Base-by-base conservation (phyloP, 306 rosid genomes). In the Prinsepia uniflora region DNA sequence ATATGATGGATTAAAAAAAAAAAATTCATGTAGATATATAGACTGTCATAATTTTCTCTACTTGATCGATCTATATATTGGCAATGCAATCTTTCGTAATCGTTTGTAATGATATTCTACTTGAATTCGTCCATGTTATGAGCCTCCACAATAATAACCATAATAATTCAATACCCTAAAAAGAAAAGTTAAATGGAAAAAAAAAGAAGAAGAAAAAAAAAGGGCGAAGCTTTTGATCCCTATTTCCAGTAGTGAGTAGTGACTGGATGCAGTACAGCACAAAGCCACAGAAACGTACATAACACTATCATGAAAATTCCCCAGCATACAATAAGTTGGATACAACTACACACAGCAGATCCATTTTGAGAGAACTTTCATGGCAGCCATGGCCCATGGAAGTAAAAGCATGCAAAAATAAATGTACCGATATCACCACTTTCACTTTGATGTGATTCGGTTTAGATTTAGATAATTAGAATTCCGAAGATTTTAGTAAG, bases 21-120 rank as follows among this genome's bases (percentile, higher is more conserved):
- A 55, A 55, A 34, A 12, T n/a, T n/a, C n/a, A n/a, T n/a, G n/a
- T 5, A 20, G 39, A 11, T 68, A 52, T 49, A 24, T 24, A 24
- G 30, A 24, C 30, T 24, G 30, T 24, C 30, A 24, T 24, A 0
- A 78, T 84, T 47, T 19, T 14, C 36, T 50, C 43, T 46, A 72
- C 80, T 63, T 71, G 20, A 75, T 74, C 60, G 82, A 24, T 24
- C 30, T 24, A 24, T 24, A 24, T 24, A 24, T 24, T 24, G 30
- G 1, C 30, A 24, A 24, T 1, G 73, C 87, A 69, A 79, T 79
- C 78, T 78, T 72, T 58, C 43, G 43, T 79, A 82, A 73, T 84
- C 63, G 67, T 58, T 73, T 48, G 85, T 65, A 82, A 89, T 86
- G 81, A 86, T 86, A 74, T 63, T 79, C 61, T 80, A 84, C 84